A percentile compares a stretch with the other conserved stretches of the same genome.
These are phyloP conservation scores for Aristolochia fimbriata DNA, from an alignment of 164 flowering plant species.

Conservation along the genomic window DNA sequence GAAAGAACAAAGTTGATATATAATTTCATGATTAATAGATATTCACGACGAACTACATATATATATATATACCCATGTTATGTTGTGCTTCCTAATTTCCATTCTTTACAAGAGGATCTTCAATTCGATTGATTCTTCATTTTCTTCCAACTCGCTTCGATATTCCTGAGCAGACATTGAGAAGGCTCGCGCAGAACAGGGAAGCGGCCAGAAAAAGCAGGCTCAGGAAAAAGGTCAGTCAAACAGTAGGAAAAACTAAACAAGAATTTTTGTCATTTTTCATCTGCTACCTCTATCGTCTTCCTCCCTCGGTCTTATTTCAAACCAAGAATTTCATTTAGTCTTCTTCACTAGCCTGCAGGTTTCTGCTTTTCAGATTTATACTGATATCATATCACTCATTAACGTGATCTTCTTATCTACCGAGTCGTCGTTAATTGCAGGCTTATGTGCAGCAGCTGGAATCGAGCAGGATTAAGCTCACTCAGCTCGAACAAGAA, in stretches of 20 bases:
- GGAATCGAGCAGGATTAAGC: constrained; percentile 87
- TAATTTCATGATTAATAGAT: too few relatives aligned
- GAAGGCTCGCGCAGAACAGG: constrained; percentile 99
- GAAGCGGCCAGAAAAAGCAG: constrained; percentile 99
- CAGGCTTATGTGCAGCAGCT: constrained; percentile 99
- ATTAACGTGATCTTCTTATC: not conserved
- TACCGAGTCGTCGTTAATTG: constrained; percentile 1
- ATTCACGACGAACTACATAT: too few relatives aligned
- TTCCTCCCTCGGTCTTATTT: not conserved
- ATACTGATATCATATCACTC: too few relatives aligned
- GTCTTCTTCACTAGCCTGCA: not conserved
- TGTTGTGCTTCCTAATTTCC: not conserved
- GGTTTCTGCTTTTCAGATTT: too few relatives aligned
- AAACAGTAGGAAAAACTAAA: not conserved
- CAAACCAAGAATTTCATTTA: not conserved
- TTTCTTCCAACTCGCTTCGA: not conserved
- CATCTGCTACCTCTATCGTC: not conserved
- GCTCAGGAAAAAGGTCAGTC: constrained; percentile 78
- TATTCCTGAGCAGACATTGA: constrained; percentile 58
- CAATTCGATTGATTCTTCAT: not conserved
- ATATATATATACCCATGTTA: too few relatives aligned
- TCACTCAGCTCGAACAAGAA: constrained; percentile 90
- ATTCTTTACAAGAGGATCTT: not conserved
- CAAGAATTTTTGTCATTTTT: not conserved
- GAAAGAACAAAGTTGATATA: not conserved